Conservation (phyloP, 2,329 filamentous ascomycete genomes). For the Rutstroemia sp. region DNA sequence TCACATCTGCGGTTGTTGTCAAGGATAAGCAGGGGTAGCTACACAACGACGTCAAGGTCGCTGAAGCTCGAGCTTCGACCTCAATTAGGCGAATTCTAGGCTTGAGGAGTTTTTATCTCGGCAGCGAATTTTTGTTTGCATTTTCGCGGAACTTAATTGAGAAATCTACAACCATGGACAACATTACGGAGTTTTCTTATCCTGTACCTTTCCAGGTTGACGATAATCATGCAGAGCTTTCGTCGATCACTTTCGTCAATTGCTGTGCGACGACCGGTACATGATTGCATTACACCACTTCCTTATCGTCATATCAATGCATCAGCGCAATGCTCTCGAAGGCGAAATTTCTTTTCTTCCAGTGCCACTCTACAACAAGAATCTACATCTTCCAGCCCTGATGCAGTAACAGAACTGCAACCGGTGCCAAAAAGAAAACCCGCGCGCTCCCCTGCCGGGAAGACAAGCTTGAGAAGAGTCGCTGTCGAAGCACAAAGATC, state of each 20-base stretch:
- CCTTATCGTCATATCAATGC: constrained; percentile 28
- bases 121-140: constrained; percentile 1
- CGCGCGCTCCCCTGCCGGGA: constrained; percentile 45
- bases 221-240: constrained; percentile 21
- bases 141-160: neutral
- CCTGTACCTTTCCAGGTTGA: neutral
- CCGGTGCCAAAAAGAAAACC: constrained; percentile 35
- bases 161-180: neutral
- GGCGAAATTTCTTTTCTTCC: constrained; percentile 59
- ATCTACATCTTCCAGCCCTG: neutral
- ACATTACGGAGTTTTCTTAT: neutral
- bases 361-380: constrained; percentile 45
- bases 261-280: constrained; percentile 12
- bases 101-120: constrained; percentile 3
- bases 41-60: constrained; percentile 19
- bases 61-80: constrained; percentile 17
- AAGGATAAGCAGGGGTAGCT: constrained; percentile 12
- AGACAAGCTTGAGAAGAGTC: constrained; percentile 75
- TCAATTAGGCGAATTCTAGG: constrained; percentile 7
- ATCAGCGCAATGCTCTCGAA: constrained; percentile 39
- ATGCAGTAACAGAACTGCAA: neutral
- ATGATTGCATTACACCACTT: constrained; percentile 13
- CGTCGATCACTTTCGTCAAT: constrained; percentile 15
- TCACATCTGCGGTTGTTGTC: constrained; percentile 27
- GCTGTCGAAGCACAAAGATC: constrained; percentile 75